Percentiles rank a stretch among this genome's conserved stretches.
These are phyloP conservation scores for Oryza meridionalis DNA, from an alignment of 176 grass and related monocot genomes.

Conservation along the genomic window DNA sequence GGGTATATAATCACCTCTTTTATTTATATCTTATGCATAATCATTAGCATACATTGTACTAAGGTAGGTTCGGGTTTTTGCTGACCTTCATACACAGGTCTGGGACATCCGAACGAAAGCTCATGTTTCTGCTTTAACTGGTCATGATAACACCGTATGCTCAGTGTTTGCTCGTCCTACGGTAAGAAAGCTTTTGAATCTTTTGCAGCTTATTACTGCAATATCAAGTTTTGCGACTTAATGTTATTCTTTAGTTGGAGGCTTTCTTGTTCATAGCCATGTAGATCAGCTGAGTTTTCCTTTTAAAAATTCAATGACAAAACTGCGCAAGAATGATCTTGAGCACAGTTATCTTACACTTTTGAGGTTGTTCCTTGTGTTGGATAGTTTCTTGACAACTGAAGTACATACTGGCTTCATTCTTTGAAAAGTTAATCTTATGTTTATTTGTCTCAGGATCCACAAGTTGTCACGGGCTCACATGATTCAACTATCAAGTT, in stretches of 20 bases:
- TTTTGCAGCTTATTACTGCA: neutral
- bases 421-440: neutral
- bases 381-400: conserved; percentile 8
- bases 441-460: conserved; percentile 62
- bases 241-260: conserved; percentile 8
- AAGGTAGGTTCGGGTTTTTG: conserved; percentile 29
- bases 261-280: conserved; percentile 1
- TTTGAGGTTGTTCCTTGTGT: neutral
- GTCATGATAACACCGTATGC: conserved; percentile 95
- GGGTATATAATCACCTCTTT: conserved; percentile 61
- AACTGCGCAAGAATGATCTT: conserved; percentile 1
- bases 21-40: neutral
- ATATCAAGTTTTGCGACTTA: conserved; percentile 17
- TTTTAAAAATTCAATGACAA: conserved; percentile 1
- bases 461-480: conserved; percentile 98
- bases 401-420: neutral
- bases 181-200: conserved; percentile 53
- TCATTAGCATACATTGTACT: neutral
- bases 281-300: conserved; percentile 10
- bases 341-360: neutral
- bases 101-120: conserved; percentile 97
- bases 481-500: conserved; percentile 98
- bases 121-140: conserved; percentile 96
- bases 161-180: conserved; percentile 95
- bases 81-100: conserved; percentile 53